Evolutionary conservation across 257 asterid species (phyloP), one percentile per base, ranked within the genome.

Genomic region (Capsicum pubescens): DNA sequence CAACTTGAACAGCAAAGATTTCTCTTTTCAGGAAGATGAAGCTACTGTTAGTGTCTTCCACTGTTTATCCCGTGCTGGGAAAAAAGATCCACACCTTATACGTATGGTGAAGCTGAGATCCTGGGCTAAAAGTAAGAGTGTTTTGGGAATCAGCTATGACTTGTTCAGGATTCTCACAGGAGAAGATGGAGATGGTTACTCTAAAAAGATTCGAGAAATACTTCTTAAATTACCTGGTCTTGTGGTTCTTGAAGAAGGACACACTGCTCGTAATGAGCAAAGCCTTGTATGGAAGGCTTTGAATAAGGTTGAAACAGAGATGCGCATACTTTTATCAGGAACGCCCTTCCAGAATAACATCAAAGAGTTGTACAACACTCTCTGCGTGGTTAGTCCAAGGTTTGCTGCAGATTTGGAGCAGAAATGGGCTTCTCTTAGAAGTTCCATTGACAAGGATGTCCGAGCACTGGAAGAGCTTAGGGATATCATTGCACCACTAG

Each of bases 261-360:
- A 95, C 83, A 94, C 93, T 2, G 92, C 99, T 2, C 86, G 99
- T 7, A 95, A 92, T 64, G 78, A 88, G 16, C 85, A 87, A 13
- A 94, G 92, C 84, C 83, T 67, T 13, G 69, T 86, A 85, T 95
- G 91, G 93, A 91, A 91, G 85, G 92, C 90, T 13, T 71, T 95
- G 78, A 85, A 90, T 12, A 86, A 88, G 52, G 86, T 90, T 17
- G 83, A 85, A 15, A 94, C 98, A 0, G 79, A 82, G 19, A 84
- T 94, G 66, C 92, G 93, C 13, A 87, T 94, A 36, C 93, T 95
- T 59, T 86, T 95, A 5, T 95, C 98, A 1, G 99, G 98, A 10
- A 95, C 97, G 9, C 98, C 94, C 1, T 95, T 95, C 50, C 98
- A 95, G 92, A 95, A 94, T 87, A 92, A 91, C 66, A 90, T 92